Evolutionary conservation across 2,329 filamentous ascomycete genomes (phyloP), one percentile per base, ranked within the genome.

Genomic region (Aspergillaceae sp.): DNA sequence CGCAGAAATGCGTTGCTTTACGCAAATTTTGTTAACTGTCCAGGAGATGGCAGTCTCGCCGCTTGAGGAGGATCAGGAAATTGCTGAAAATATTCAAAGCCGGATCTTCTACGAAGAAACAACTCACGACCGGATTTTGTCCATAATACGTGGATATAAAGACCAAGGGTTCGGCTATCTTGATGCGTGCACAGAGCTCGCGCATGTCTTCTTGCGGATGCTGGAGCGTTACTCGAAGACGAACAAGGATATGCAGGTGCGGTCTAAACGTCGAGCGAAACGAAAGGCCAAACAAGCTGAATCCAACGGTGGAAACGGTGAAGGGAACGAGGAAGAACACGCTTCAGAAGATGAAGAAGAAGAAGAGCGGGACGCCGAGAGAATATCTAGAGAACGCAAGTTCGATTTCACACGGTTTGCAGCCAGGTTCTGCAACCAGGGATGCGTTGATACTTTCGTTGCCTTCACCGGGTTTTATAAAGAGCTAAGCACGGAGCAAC

Each of bases 41-140:
- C 89, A 95, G 58, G 87, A 94, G 50, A 97, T 98, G 90, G 75
- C 83, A 1, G 81, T 86, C 41, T 92, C 87, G 1, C 77, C 79
- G 1, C 78, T 87, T 29, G 90, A 96, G 51, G 90, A 96, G n/a
- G 87, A 98, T 55, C 86, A 94, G 61, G 92, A 97, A 57, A 97
- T 98, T 63, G 91, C 92, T 0, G 91, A 98, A 63, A 98, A 98
- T 56, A 96, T 94, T 8, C 80, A 95, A 44, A 94, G 86, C 58
- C 87, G 91, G 50, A 87, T 98, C n/a, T 98, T 98, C 65, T 98
- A 98, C 68, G 92, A 98, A 66, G 89, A 97, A 61, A 80, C 87
- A 0, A 96, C 90, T 0, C 90, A 98, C 59, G 91, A 98, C 51
- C 78, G 86, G 27, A 79, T 98, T 43, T 78, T 91, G 29, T 79